These are phyloP conservation scores for Saururus chinensis DNA, from an alignment of 164 flowering plant genomes.

Conservation along the genomic window DNA sequence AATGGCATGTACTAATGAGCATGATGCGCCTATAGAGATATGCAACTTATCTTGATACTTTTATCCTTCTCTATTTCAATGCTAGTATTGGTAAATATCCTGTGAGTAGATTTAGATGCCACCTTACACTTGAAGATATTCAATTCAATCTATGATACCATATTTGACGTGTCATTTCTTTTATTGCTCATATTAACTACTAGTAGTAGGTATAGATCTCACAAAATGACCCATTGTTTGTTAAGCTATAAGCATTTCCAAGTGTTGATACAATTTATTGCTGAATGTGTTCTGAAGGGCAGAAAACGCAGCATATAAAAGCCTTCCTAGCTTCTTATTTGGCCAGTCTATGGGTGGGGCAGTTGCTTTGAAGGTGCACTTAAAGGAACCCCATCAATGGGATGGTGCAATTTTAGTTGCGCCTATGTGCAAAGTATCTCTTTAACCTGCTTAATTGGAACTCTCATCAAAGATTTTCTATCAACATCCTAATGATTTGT, in stretches of 20 bases:
- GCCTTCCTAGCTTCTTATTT: constrained; percentile 67
- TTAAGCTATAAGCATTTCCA: background rate
- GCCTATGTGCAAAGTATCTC: constrained; percentile 93
- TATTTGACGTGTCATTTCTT: too few relatives aligned
- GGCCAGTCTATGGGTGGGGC: constrained; percentile 99
- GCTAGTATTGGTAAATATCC: too few relatives aligned
- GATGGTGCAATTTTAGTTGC: constrained; percentile 88
- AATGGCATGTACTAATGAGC: too few relatives aligned
- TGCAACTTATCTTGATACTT: too few relatives aligned
- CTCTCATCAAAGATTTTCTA: background rate
- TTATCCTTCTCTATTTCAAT: too few relatives aligned
- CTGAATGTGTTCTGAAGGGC: constrained; percentile 13
- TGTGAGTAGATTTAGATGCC: too few relatives aligned
- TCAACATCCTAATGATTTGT: constrained; percentile 2
- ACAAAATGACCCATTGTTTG: too few relatives aligned
- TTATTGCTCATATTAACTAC: too few relatives aligned
- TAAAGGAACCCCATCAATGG: constrained; percentile 83
- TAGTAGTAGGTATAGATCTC: too few relatives aligned
- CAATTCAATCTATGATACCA: too few relatives aligned
- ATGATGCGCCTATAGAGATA: too few relatives aligned
- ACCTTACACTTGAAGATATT: too few relatives aligned
- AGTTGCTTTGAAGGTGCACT: constrained; percentile 78
- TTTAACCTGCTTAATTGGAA: constrained; percentile 2
- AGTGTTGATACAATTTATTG: background rate
- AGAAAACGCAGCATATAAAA: constrained; percentile 49